Evolutionary conservation across 108 stramenopile genomes (phyloP).

Genomic region (Cyclotella cryptica): DNA sequence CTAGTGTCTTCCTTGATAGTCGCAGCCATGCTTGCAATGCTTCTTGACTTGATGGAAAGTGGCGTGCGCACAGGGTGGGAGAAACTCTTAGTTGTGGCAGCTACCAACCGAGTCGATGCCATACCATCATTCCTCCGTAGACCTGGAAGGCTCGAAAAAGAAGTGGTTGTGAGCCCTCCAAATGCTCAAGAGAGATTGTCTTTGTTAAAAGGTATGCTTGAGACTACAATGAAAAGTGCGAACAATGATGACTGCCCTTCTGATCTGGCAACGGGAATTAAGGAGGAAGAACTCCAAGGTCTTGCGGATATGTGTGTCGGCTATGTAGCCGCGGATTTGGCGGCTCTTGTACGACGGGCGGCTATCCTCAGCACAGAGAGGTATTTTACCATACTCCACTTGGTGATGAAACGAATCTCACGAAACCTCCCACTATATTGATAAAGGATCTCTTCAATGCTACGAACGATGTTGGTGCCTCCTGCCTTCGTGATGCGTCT

Average conservation of each 20-base stretch:
- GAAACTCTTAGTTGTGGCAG: slow-evolving; percentile 68
- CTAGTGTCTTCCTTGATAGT: slow-evolving; percentile 59
- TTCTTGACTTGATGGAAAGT: slow-evolving; percentile 65
- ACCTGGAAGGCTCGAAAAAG: slow-evolving; percentile 79
- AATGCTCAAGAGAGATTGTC: slow-evolving; percentile 55
- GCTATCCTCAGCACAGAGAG: slow-evolving; percentile 44
- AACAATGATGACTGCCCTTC: not conserved
- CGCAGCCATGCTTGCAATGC: slow-evolving; percentile 63
- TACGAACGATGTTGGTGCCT: slow-evolving; percentile 56
- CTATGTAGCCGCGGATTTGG: slow-evolving; percentile 84
- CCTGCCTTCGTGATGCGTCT: slow-evolving; percentile 77
- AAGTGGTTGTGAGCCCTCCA: slow-evolving; percentile 73
- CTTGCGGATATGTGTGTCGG: slow-evolving; percentile 84
- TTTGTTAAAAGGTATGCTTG: slow-evolving; percentile 57
- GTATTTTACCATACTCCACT: not conserved
- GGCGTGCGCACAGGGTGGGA: slow-evolving; percentile 38
- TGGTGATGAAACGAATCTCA: not conserved
- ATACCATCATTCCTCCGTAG: slow-evolving; percentile 75
- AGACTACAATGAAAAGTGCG: not conserved
- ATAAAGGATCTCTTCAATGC: slow-evolving; percentile 38
- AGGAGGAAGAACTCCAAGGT: slow-evolving; percentile 38
- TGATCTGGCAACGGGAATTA: not conserved
- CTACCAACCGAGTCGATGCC: slow-evolving; percentile 84
- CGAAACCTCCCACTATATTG: not conserved
- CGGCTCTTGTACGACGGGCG: slow-evolving; percentile 71